Evolutionary conservation across 148 eudicot species (phyloP).

Genomic region (Fagopyrum esculentum): DNA sequence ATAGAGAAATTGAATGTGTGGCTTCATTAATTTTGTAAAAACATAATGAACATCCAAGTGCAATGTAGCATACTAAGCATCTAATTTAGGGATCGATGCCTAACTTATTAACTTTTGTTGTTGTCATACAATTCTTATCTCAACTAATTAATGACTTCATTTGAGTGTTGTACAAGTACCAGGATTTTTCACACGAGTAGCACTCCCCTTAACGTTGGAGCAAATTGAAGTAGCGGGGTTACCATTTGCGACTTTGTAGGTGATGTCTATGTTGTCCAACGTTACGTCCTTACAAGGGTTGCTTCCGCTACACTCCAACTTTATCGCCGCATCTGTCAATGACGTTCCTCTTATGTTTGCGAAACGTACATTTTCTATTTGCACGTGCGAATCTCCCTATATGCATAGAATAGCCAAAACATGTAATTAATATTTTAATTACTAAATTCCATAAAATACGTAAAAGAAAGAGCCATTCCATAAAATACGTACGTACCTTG

Average conservation of each 20-base stretch:
- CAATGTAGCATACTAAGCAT: no score
- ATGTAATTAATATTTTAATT: no score
- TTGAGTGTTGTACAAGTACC: constrained; percentile 5
- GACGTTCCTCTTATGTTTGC: constrained; percentile 28
- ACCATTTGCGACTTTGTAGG: not conserved
- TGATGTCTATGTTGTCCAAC: constrained; percentile 21
- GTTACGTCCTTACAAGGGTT: constrained; percentile 24
- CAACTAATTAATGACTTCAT: no score
- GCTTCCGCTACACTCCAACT: constrained; percentile 23
- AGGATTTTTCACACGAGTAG: constrained; percentile 18
- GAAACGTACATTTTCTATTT: constrained; percentile 21
- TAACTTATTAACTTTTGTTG: no score
- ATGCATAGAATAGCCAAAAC: not conserved
- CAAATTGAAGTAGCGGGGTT: constrained; percentile 12
- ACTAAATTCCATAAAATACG: no score
- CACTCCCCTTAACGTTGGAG: constrained; percentile 16
- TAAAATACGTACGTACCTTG: constrained; percentile 12
- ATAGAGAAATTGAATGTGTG: no score
- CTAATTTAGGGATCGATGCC: no score
- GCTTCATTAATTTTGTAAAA: no score
- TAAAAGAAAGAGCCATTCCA: no score
- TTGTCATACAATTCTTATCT: no score
- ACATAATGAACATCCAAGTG: no score
- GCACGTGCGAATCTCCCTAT: constrained; percentile 27
- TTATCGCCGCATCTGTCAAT: constrained; percentile 12